These are phyloP conservation scores for Saturnispora sekii DNA, from an alignment of 805 yeast species.

Conservation along the genomic window DNA sequence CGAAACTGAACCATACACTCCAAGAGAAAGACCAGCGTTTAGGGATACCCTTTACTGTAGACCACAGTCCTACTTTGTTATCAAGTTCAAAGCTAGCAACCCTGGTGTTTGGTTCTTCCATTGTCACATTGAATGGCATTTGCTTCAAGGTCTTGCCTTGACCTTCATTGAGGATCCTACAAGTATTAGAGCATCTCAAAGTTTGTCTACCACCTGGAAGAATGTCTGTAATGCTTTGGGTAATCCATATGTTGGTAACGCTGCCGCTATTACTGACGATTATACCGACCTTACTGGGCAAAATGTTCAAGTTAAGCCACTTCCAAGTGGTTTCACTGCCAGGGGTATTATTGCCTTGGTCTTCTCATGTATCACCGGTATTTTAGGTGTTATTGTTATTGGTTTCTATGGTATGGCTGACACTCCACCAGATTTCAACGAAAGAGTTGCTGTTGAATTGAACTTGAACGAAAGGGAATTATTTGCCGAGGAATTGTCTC, in stretches of 20 bases:
- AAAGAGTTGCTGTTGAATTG: slow-evolving; percentile 48
- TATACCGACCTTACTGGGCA: slow-evolving; percentile 65
- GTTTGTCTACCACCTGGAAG: slow-evolving; percentile 50
- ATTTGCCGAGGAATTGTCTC: slow-evolving; percentile 14
- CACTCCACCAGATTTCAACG: slow-evolving; percentile 51
- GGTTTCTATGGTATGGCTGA: slow-evolving; percentile 82
- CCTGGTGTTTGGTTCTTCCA: slow-evolving; percentile 99
- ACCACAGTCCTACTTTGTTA: slow-evolving; percentile 76
- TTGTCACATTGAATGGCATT: slow-evolving; percentile 98
- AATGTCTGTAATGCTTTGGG: slow-evolving; percentile 51
- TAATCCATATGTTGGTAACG: slow-evolving; percentile 61
- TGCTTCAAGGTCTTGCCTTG: slow-evolving; percentile 86
- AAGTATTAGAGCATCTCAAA: slow-evolving; percentile 51
- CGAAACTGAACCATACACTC: slow-evolving; percentile 37
- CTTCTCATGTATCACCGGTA: slow-evolving; percentile 80
- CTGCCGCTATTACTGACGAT: slow-evolving; percentile 69
- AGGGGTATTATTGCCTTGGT: slow-evolving; percentile 91
- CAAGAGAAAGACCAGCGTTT: slow-evolving; percentile 69
- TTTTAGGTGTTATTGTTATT: slow-evolving; percentile 71
- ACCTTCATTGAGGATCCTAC: slow-evolving; percentile 77
- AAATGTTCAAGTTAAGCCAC: slow-evolving; percentile 51
- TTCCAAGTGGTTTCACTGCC: slow-evolving; percentile 90
- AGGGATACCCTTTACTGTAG: slow-evolving; percentile 76
- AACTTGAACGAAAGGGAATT: slow-evolving; percentile 35
- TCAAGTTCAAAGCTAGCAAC: slow-evolving; percentile 84